Base-by-base conservation (phyloP, 306 rosid genomes). In the Pueraria montana region DNA sequence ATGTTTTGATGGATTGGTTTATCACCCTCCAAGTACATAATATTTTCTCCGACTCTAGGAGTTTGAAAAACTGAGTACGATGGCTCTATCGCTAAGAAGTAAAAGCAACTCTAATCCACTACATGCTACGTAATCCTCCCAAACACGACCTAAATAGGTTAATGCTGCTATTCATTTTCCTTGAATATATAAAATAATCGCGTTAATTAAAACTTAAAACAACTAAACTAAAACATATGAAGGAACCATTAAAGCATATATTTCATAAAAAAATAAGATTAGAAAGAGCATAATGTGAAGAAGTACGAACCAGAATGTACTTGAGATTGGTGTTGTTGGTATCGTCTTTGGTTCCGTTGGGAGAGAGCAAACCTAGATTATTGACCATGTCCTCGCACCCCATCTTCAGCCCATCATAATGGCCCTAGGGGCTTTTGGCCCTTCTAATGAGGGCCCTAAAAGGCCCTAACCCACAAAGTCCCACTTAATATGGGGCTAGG, bases 281-380 rank as follows among this genome's bases (percentile, higher is more conserved):
- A n/a, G n/a, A n/a, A n/a, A n/a, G n/a, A n/a, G n/a, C n/a, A n/a
- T n/a, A n/a, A n/a, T n/a, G n/a, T n/a, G n/a, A n/a, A n/a, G n/a
- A n/a, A n/a, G n/a, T n/a, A n/a, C n/a, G 81, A 91, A 94, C 99
- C 97, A 96, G 84, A 75, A 91, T 34, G 66, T 96, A 93, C 86
- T 96, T 96, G 26, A 96, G 94, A 87, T 91, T 90, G 34, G 90
- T 53, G 24, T 98, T 94, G 88, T 89, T 86, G 72, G 94, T 90
- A 90, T 96, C 99, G 6, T 96, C 99, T 79, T 94, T 96, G 86
- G 92, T 91, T 87, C 94, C 99, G 26, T 96, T 96, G n/a, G n/a
- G n/a, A n/a, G n/a, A n/a, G n/a, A n/a, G n/a, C n/a, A n/a, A n/a
- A n/a, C n/a, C n/a, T n/a, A n/a, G n/a, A n/a, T n/a, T n/a, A n/a